Base-by-base conservation (phyloP, 2,329 filamentous ascomycete genomes). In the Aspergillus sp. region DNA sequence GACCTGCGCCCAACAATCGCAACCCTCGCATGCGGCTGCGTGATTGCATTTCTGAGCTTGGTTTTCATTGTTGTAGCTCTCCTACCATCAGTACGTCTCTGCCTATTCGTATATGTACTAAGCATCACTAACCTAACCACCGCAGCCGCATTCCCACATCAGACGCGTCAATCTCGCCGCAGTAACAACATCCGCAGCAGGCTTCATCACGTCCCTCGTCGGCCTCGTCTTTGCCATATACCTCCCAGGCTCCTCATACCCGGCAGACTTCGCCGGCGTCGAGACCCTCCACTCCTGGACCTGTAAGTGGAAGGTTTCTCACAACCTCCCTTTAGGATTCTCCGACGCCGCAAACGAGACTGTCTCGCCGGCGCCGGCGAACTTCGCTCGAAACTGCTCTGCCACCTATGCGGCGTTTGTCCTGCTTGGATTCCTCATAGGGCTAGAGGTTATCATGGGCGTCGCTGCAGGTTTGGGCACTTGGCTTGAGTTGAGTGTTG, bases 201-300 rank as follows among this genome's bases (percentile, higher is more conserved):
- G 76, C 3, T 68, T 78, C 12, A 61, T 76, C 55, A 69, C 73
- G 2, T 64, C 76, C 2, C 59, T 76, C 2, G 60, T 68, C 6
- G 64, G 70, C 11, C 59, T 77, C 2, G 40, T 68, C 1, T 73
- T 76, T 52, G 66, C 66, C 19, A 69, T 75, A 40, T 70, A 74
- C 62, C 69, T 59, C 6, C 71, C 70, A 2, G 64, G 61, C 21
- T 68, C 70, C n/a, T 64, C 57, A 5, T 69, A 66, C 35, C 71
- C 66, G 6, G 63, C 31, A 8, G 69, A 69, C 23, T 75, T 73
- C 53, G 66, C 57, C 37, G 25, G 60, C 1, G 69, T 69, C 35
- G 73, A 77, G 58, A 76, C 75, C 6, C 66, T 77, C n/a, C 67
- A 72, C 17, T 73, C 70, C 40, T 77, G 75, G 75, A 75, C 75